phyloP scores from a whole-genome alignment of 371 early-diverging fungal genomes.

The Syncephalis fuscata region DNA sequence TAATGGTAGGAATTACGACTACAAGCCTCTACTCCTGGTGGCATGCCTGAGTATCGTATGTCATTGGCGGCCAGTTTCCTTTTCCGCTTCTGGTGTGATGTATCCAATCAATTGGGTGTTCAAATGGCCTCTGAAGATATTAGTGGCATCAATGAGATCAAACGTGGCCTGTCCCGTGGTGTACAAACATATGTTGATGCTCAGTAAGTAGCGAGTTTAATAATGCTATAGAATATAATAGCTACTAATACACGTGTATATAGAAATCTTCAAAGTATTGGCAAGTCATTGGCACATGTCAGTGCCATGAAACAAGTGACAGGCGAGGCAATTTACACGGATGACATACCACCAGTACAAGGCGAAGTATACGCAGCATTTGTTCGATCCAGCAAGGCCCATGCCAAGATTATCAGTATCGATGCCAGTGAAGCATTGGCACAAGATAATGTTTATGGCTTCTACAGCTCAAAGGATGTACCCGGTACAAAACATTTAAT shows the following conservation, averaged over 20 bases:
- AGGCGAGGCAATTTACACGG: slow-evolving; percentile 59
- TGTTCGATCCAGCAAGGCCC: slow-evolving; percentile 37
- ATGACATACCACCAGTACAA: slow-evolving; percentile 47
- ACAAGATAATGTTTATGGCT: slow-evolving; percentile 36
- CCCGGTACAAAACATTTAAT: slow-evolving; percentile 36
- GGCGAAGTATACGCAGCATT: slow-evolving; percentile 42
- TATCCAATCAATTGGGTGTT: slow-evolving; percentile 16
- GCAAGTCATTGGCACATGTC: slow-evolving; percentile 41
- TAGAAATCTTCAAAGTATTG: slow-evolving; percentile 21
- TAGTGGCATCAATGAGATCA: slow-evolving; percentile 16
- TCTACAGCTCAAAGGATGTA: slow-evolving; percentile 39
- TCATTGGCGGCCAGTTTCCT: slow-evolving; percentile 46
- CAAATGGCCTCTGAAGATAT: slow-evolving; percentile 12
- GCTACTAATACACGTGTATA: slow-evolving; percentile 2
- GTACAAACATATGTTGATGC: slow-evolving; percentile 14
- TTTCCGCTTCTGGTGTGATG: slow-evolving; percentile 43
- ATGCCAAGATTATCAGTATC: slow-evolving; percentile 38
- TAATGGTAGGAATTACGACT: slow-evolving; percentile 8
- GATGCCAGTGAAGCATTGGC: slow-evolving; percentile 37
- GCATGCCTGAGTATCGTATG: slow-evolving; percentile 56
- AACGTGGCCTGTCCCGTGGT: slow-evolving; percentile 22
- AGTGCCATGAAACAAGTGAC: slow-evolving; percentile 63
- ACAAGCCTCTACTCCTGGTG: slow-evolving; percentile 43
- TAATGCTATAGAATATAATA: neutral
- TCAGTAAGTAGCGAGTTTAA: neutral